Evolutionary conservation across 306 rosid genomes (phyloP).

Genomic region (Vigna angularis): DNA sequence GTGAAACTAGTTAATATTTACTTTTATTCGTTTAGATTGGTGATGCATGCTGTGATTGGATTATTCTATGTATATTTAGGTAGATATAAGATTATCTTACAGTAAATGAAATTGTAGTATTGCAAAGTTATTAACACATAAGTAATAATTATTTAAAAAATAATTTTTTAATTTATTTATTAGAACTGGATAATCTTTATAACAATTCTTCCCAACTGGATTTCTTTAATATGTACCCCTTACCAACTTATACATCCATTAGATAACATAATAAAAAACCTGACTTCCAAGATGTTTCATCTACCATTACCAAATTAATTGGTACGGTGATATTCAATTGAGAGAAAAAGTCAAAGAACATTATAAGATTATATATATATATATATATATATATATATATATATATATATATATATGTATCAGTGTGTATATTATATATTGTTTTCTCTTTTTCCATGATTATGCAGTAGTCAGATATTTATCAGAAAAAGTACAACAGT

Average conservation of each 20-base stretch:
- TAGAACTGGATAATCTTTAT: too few species aligned
- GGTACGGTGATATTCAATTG: background rate
- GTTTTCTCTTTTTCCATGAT: constrained; percentile 8
- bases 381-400: too few species aligned
- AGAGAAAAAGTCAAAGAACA: constrained; percentile 35
- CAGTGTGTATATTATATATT: background rate
- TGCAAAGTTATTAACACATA: too few species aligned
- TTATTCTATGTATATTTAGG: too few species aligned
- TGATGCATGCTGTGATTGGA: too few species aligned
- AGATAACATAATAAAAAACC: background rate
- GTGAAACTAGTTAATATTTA: too few species aligned
- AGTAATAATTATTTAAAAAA: too few species aligned
- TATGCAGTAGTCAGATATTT: constrained; percentile 34
- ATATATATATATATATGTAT: background rate
- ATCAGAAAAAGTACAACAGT: constrained; percentile 16
- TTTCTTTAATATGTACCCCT: background rate
- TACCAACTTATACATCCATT: constrained; percentile 5
- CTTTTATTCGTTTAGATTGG: too few species aligned
- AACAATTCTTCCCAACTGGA: background rate
- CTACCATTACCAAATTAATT: background rate
- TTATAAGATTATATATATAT: background rate
- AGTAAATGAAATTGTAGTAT: too few species aligned
- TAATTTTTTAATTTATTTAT: too few species aligned
- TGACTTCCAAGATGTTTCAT: constrained; percentile 19
- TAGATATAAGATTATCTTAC: too few species aligned